These are phyloP conservation scores for Pichia kluyveri DNA, from an alignment of 805 yeast genomes.

Conservation along the genomic window DNA sequence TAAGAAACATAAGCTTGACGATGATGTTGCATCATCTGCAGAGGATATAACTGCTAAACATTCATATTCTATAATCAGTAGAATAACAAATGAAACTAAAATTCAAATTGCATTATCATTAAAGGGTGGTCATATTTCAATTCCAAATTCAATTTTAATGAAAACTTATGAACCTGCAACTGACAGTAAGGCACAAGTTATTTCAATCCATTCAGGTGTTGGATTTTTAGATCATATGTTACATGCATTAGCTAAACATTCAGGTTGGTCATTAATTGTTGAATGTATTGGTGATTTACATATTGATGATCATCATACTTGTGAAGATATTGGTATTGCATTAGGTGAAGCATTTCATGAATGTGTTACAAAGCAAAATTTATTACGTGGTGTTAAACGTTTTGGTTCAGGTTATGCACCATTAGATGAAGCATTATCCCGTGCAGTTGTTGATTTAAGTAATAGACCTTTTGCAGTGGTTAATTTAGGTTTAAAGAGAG, in stretches of 20 bases:
- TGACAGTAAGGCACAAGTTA: constrained; percentile 60
- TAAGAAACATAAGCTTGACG: constrained; percentile 9
- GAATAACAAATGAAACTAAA: constrained; percentile 90
- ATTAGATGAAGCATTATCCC: constrained; percentile 86
- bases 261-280: constrained; percentile 88
- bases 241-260: constrained; percentile 92
- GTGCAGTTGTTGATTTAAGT: constrained; percentile 94
- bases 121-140: constrained; percentile 72
- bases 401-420: constrained; percentile 95
- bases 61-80: constrained; percentile 36
- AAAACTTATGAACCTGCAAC: constrained; percentile 12
- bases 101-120: constrained; percentile 77
- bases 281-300: constrained; percentile 92
- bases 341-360: constrained; percentile 81
- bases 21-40: constrained; percentile 1
- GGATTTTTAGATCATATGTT: constrained; percentile 97
- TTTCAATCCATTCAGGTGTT: constrained; percentile 80
- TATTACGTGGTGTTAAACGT: constrained; percentile 81
- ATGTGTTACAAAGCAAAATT: constrained; percentile 58
- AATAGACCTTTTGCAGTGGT: constrained; percentile 89
- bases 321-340: constrained; percentile 93
- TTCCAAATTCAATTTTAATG: constrained; percentile 50
- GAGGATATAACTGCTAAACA: constrained; percentile 11
- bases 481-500: constrained; percentile 84
- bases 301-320: constrained; percentile 95